Percentiles rank a stretch among this genome's conserved stretches.
Conservation (phyloP, 2,329 filamentous ascomycete genomes). For the Coniochaeta pulveracea region DNA sequence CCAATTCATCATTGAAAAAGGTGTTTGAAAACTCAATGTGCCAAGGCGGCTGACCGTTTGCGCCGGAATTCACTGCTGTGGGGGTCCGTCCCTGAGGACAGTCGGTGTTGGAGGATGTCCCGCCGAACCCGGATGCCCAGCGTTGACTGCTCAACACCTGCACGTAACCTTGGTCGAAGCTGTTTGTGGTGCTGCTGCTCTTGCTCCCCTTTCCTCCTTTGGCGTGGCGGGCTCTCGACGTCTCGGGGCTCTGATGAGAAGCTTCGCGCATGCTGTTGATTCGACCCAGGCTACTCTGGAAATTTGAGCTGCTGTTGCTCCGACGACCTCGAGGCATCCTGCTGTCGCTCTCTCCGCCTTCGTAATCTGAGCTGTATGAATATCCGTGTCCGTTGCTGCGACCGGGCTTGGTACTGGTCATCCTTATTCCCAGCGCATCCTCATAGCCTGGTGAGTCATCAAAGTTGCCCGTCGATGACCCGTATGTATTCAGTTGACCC, state of each 20-base stretch:
- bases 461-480: no score
- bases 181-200: constrained; percentile 59
- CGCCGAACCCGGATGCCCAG: constrained; percentile 38
- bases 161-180: constrained; percentile 52
- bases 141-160: constrained; percentile 47
- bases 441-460: no score
- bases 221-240: constrained; percentile 36
- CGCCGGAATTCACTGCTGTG: constrained; percentile 13
- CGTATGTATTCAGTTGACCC: constrained; percentile 26
- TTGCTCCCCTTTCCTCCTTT: constrained; percentile 57
- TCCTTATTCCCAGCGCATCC: constrained; percentile 13
- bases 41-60: constrained; percentile 24
- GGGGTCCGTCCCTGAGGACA: constrained; percentile 37
- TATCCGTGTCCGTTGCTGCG: constrained; percentile 28
- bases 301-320: constrained; percentile 73
- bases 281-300: constrained; percentile 45
- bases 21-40: constrained; percentile 36
- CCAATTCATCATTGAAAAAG: constrained; percentile 46
- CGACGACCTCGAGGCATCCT: constrained; percentile 51
- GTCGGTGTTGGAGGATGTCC: constrained; percentile 66
- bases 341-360: constrained; percentile 42
- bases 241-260: constrained; percentile 24
- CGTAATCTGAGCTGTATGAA: constrained; percentile 52
- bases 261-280: constrained; percentile 52
- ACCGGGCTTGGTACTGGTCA: constrained; percentile 14